Conservation (phyloP, 2,329 filamentous ascomycete species). For the Cryphonectria japonica region DNA sequence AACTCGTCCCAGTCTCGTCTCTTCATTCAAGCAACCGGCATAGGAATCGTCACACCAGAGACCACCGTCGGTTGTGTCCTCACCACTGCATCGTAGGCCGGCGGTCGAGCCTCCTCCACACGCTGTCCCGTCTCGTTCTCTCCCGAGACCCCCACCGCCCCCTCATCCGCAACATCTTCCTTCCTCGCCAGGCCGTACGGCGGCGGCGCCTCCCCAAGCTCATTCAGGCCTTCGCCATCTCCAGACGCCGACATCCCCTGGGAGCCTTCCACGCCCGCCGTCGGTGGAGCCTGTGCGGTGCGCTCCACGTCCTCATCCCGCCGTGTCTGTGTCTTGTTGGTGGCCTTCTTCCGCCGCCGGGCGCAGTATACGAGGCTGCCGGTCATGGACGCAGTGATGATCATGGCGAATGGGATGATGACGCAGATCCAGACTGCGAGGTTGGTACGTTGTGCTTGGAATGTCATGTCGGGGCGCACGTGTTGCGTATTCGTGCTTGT, state of each 20-base stretch:
- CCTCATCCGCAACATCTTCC: constrained; percentile 6
- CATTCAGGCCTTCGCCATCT: constrained; percentile 34
- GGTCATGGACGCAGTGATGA: constrained; percentile 6
- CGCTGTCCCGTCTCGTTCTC: neutral
- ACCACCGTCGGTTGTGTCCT: constrained; percentile 2
- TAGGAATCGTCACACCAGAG: neutral
- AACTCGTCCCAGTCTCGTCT: neutral
- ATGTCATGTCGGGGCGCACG: neutral
- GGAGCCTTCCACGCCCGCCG: neutral
- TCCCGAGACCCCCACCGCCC: neutral
- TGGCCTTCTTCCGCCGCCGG: neutral
- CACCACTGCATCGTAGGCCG: constrained; percentile 15
- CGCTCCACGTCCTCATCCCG: neutral
- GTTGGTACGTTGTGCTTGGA: neutral
- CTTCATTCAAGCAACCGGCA: neutral
- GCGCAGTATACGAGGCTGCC: constrained; percentile 7
- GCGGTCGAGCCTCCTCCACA: constrained; percentile 1
- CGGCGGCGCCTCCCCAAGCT: constrained; percentile 36
- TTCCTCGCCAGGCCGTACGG: constrained; percentile 30
- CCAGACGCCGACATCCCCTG: neutral
- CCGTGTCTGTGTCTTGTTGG: neutral
- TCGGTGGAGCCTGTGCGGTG: neutral
- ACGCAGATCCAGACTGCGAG: constrained; percentile 22
- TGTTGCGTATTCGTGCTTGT: neutral
- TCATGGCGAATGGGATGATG: constrained; percentile 24